Conservation (phyloP, 768 basidiomycete genomes). For the Mycena galericulata region DNA sequence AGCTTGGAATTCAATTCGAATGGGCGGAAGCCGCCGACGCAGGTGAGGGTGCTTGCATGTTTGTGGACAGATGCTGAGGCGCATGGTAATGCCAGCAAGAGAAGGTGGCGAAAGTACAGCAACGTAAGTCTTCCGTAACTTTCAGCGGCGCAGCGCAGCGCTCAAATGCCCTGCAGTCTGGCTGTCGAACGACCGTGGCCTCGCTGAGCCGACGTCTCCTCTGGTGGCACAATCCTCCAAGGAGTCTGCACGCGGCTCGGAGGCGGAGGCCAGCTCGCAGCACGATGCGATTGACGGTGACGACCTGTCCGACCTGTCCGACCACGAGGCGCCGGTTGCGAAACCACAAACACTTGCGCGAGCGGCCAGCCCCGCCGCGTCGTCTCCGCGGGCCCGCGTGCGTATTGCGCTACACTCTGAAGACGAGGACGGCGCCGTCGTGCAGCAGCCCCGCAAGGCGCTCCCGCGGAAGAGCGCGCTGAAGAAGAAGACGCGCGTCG, state of each 20-base stretch:
- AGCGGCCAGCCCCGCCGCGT: not conserved
- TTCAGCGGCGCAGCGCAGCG: not conserved
- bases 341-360: conserved; percentile 6
- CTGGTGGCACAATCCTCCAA: not conserved
- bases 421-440: conserved; percentile 27
- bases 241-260: not conserved
- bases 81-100: conserved; percentile 5
- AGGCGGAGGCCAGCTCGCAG: conserved; percentile 2
- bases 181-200: conserved; percentile 3
- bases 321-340: conserved; percentile 17
- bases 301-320: conserved; percentile 43
- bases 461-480: conserved; percentile 18
- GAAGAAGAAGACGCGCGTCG: conserved; percentile 13
- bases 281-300: conserved; percentile 33
- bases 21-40: conserved; percentile 20
- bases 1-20: conserved; percentile 22
- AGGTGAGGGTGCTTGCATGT: conserved; percentile 9
- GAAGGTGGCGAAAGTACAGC: conserved; percentile 30
- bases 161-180: not conserved
- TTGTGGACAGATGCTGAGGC: not conserved
- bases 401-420: conserved; percentile 24
- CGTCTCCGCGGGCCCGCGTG: not conserved
- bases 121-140: conserved; percentile 10
- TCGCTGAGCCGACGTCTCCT: conserved; percentile 24
- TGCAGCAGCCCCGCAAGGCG: conserved; percentile 7